These are phyloP conservation scores for Penicillium cosmopolitanum DNA, from an alignment of 495 filamentous ascomycete species.

Conservation along the genomic window DNA sequence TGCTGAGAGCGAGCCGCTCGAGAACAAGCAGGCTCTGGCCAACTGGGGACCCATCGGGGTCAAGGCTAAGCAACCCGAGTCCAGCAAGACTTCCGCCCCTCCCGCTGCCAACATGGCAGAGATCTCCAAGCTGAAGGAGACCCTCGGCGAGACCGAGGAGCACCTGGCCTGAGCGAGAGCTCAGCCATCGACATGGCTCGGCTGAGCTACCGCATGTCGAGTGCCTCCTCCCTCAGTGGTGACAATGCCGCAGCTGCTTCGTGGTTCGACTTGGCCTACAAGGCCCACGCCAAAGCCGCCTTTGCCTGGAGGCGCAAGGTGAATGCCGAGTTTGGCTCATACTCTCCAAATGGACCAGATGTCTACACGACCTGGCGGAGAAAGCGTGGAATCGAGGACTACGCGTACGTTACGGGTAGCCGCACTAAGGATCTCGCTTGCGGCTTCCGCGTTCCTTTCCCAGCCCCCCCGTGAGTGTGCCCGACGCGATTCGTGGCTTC, in stretches of 20 bases:
- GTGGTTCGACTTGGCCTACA: background rate
- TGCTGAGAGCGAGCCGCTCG: background rate
- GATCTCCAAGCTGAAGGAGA: background rate
- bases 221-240: background rate
- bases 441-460: background rate
- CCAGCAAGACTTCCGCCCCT: too few species aligned
- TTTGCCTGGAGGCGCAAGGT: slow-evolving; percentile 1
- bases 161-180: background rate
- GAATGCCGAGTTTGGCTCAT: background rate
- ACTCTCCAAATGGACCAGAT: background rate
- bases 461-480: background rate
- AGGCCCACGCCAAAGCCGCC: background rate
- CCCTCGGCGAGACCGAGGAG: background rate
- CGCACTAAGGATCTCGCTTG: background rate
- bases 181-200: background rate
- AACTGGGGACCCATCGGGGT: background rate
- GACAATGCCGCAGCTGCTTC: background rate
- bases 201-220: background rate
- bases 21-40: background rate
- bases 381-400: background rate
- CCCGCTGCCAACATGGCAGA: background rate
- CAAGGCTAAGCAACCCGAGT: background rate
- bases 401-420: background rate
- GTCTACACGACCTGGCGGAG: background rate
- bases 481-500: background rate